A percentile compares a stretch with the other conserved stretches of the same genome.
phyloP scores from a whole-genome alignment of 345 rosid genomes.

The Orychophragmus violaceus region DNA sequence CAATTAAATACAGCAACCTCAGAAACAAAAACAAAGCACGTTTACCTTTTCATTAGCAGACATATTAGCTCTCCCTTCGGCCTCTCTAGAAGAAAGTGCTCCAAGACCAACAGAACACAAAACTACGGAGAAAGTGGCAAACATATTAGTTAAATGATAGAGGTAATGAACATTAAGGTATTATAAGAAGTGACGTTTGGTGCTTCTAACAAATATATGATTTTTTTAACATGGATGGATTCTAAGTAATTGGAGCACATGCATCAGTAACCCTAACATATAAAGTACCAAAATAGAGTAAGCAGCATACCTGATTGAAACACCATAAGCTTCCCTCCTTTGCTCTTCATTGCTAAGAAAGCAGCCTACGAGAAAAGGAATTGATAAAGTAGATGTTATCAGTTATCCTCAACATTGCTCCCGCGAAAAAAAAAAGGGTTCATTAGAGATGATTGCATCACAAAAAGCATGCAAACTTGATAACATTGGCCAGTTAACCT shows the following conservation, averaged over 20 bases:
- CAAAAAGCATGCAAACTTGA: neutral
- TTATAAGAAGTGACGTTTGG: neutral
- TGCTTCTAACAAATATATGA: neutral
- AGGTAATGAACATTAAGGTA: neutral
- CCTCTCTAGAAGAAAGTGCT: conserved; percentile 91
- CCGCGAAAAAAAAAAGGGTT: neutral
- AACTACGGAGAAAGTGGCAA: conserved; percentile 38
- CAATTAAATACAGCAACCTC: neutral
- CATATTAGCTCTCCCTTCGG: conserved; percentile 82
- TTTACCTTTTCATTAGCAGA: conserved; percentile 84
- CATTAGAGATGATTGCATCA: neutral
- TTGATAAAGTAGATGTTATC: neutral
- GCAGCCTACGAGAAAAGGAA: conserved; percentile 54
- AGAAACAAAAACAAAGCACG: neutral
- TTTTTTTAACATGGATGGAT: neutral
- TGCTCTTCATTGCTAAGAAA: conserved; percentile 85
- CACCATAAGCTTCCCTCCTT: conserved; percentile 89
- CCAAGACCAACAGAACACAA: conserved; percentile 91
- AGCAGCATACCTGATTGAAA: conserved; percentile 75
- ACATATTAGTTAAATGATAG: neutral
- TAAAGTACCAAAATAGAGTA: neutral
- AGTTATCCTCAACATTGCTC: neutral
- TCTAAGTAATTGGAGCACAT: neutral
- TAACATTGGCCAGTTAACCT: neutral
- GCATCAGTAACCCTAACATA: neutral